Percentiles rank a stretch among this genome's conserved stretches.
phyloP scores from a whole-genome alignment of 768 basidiomycete genomes.

The Gymnopilus dilepis region DNA sequence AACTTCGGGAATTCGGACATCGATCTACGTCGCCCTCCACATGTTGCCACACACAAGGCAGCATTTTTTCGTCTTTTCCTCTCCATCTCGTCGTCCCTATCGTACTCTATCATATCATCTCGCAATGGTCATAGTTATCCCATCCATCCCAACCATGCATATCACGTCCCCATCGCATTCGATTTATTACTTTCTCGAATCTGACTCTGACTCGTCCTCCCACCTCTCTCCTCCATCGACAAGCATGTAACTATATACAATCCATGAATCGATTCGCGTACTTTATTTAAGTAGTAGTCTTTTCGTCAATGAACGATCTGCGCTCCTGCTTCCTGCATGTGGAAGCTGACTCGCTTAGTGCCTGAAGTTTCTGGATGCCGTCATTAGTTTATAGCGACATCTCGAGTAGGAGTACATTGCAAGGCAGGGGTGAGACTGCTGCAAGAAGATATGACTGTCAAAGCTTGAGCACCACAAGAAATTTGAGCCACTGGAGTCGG shows the following conservation, averaged over 20 bases:
- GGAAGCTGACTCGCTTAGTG: no score
- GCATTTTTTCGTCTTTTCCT: neutral
- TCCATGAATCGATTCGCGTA: neutral
- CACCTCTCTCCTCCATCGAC: neutral
- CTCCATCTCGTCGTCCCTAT: neutral
- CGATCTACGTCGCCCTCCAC: no score
- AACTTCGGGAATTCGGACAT: no score
- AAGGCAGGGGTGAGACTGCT: no score
- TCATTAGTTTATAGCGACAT: no score
- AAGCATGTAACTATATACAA: conserved; percentile 8
- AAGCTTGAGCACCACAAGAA: neutral
- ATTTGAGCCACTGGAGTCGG: no score
- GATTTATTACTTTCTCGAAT: neutral
- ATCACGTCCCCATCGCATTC: neutral
- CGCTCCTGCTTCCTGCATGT: neutral
- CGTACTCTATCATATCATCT: neutral
- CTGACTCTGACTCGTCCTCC: neutral
- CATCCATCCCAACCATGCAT: neutral
- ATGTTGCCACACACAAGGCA: no score
- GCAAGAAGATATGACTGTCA: no score
- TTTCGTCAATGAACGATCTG: neutral
- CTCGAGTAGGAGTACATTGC: no score
- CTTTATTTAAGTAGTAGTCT: neutral
- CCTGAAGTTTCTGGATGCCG: no score
- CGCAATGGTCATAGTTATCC: neutral